Percentiles rank a stretch among this genome's conserved stretches.
Evolutionary conservation across 768 basidiomycete genomes (phyloP).

Genomic region (Tulasnella calospora): DNA sequence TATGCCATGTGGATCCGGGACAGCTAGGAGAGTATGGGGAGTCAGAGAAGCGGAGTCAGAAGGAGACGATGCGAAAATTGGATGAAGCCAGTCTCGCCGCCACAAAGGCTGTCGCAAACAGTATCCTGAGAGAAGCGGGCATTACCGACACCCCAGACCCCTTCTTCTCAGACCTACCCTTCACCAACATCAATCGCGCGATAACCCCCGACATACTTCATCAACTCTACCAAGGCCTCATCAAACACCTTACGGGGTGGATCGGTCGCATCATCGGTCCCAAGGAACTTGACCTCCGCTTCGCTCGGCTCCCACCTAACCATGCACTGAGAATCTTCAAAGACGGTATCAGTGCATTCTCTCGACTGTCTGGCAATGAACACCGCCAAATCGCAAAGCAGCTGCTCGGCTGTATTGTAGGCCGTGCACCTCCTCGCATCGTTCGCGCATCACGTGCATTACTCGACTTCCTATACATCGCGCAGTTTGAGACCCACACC

Average conservation of each 20-base stretch:
- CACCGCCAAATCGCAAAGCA: background rate
- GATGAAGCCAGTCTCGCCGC: slow-evolving; percentile 31
- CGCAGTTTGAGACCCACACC: background rate
- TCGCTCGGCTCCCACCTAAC: background rate
- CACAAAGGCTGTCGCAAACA: slow-evolving; percentile 35
- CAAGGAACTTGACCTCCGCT: background rate
- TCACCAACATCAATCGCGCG: background rate
- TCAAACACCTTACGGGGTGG: slow-evolving; percentile 30
- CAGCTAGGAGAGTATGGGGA: background rate
- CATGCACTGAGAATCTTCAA: background rate
- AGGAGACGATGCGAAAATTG: slow-evolving; percentile 36
- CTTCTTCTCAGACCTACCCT: background rate
- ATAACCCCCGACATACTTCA: background rate
- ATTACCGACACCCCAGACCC: slow-evolving; percentile 26
- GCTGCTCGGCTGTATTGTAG: slow-evolving; percentile 23
- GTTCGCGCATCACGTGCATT: background rate
- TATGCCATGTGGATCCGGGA: slow-evolving; percentile 20
- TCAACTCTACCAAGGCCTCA: background rate
- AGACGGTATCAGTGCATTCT: background rate
- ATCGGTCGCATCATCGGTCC: background rate
- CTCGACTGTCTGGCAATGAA: background rate
- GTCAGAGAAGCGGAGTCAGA: slow-evolving; percentile 43
- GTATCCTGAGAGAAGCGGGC: slow-evolving; percentile 30
- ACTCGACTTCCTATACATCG: background rate
- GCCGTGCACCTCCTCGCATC: background rate